Evolutionary conservation across 75 land plant genomes (phyloP), one percentile per base, ranked within the genome.

Genomic region (Larix kaempferi): DNA sequence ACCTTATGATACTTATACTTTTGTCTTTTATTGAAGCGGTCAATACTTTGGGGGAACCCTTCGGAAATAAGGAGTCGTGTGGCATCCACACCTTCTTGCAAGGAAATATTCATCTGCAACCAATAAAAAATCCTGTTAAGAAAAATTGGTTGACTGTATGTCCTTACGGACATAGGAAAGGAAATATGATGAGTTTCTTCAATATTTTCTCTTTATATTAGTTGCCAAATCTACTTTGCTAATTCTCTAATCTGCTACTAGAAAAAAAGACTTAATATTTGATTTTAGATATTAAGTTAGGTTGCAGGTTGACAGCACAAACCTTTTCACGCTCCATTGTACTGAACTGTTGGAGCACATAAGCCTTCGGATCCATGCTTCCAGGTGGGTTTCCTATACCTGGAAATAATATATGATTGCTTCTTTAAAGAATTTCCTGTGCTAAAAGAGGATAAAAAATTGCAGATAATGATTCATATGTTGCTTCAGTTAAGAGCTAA

Each of bases 361-460:
- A 92, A 67, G 95, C 96, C 74, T 80, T 86, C 72, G 94, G 78
- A 75, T 90, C 94, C 96, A 94, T 94, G 2, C 77, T 82, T 15
- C 97, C 96, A 72, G 94, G 92, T 37, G 96, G 96, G 71, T 90
- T 91, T 29, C 98, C 98, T 84, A 95, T 87, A n/a, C 98, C 98
- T 95, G 86, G n/a, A 3, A 74, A 77, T 27, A 13, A 73, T 26
- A 80, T 60, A 76, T 21, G 75, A 49, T 15, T 59, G 16, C 61
- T 55, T 6, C 17, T 33, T 81, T 52, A 3, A 44, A 19, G 57
- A 29, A 16, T 23, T n/a, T 25, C 11, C 12, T 57, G 19, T 25
- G 39, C 58, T 27, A 22, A 27, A 74, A 4, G 71, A 74, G 15
- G 33, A 37, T 22, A 55, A 12, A 33, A 78, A 27, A 71, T 52